These are phyloP conservation scores for Fusarium incarnatum DNA, from an alignment of 2,329 filamentous ascomycete species.

Conservation along the genomic window DNA sequence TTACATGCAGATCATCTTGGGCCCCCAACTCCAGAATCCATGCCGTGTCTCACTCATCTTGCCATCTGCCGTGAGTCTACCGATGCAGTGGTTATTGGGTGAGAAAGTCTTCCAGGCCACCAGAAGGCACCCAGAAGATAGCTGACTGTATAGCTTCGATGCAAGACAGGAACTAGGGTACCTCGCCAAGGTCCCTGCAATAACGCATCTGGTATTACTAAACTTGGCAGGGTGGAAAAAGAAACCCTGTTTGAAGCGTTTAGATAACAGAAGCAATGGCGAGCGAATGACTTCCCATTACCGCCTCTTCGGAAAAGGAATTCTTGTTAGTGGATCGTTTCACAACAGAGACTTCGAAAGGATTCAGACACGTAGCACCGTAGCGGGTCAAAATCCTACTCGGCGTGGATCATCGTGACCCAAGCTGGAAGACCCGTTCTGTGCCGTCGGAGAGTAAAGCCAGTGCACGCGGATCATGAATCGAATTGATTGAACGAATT, in stretches of 20 bases:
- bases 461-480: background rate
- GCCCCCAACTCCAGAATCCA: background rate
- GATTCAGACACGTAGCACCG: background rate
- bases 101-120: background rate
- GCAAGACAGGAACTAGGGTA: background rate
- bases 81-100: background rate
- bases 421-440: background rate
- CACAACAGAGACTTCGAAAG: background rate
- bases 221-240: background rate
- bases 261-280: background rate
- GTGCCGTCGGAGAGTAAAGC: background rate
- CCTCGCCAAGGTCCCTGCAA: background rate
- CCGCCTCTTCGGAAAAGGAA: background rate
- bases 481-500: background rate
- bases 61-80: background rate
- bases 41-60: background rate
- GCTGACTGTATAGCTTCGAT: background rate
- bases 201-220: background rate
- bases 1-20: background rate
- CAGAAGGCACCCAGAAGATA: background rate
- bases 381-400: background rate
- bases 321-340: background rate
- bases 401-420: background rate
- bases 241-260: background rate
- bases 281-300: background rate